phyloP scores from a whole-genome alignment of 352 stramenopile species.

The Pythium volutum region DNA sequence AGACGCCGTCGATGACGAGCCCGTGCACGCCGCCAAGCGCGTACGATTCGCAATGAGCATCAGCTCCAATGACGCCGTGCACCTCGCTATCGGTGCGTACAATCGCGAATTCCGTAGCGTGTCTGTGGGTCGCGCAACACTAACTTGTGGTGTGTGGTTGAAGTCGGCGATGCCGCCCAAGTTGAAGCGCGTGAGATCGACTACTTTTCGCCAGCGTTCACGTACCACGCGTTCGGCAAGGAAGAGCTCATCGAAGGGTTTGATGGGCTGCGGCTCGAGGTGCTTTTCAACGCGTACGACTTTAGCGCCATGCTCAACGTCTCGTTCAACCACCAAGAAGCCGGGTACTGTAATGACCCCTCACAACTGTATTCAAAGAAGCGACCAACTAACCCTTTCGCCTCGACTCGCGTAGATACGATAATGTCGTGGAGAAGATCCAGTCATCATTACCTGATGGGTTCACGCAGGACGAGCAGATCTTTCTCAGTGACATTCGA shows the following conservation, averaged over 20 bases:
- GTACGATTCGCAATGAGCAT: conserved; percentile 54
- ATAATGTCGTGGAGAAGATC: conserved; percentile 52
- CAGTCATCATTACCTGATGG: conserved; percentile 36
- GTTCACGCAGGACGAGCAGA: conserved; percentile 40
- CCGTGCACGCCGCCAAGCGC: conserved; percentile 40
- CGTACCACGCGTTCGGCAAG: conserved; percentile 80
- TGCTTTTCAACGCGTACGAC: conserved; percentile 64
- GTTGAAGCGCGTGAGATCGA: conserved; percentile 39
- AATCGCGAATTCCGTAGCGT: neutral
- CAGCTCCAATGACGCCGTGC: conserved; percentile 47
- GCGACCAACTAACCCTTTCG: neutral
- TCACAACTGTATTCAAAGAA: neutral
- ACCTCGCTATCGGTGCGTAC: conserved; percentile 53
- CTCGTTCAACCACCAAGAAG: conserved; percentile 46
- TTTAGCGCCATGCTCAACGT: conserved; percentile 61
- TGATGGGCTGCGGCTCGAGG: conserved; percentile 44
- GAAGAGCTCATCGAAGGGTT: conserved; percentile 71
- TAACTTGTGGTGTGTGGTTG: neutral
- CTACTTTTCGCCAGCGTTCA: conserved; percentile 68
- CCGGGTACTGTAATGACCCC: conserved; percentile 23
- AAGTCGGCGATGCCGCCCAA: conserved; percentile 40
- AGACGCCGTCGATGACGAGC: conserved; percentile 10
- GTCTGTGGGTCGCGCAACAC: neutral
- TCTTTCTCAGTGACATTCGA: conserved; percentile 27
- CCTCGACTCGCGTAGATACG: conserved; percentile 28